Evolutionary conservation across 1,139 yeast species (phyloP).

Genomic region (Petasospora fabianii): DNA sequence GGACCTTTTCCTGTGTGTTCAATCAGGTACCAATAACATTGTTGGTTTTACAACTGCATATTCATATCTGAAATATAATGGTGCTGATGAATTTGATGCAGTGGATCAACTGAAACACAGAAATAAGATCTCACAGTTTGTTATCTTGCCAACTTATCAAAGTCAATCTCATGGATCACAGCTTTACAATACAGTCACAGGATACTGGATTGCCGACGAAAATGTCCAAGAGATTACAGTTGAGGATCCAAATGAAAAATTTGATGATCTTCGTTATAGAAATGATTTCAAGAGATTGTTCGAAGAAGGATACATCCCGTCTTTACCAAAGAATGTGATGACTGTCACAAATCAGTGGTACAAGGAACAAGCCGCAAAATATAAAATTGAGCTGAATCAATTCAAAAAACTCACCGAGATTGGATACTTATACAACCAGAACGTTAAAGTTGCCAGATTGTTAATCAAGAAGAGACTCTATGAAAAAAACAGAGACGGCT

Average conservation of each 20-base stretch:
- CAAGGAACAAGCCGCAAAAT: conserved; percentile 29
- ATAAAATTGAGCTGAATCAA: conserved; percentile 76
- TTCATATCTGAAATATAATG: conserved; percentile 75
- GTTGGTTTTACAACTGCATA: conserved; percentile 84
- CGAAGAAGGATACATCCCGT: conserved; percentile 29
- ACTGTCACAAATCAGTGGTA: conserved; percentile 42
- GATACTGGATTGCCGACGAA: conserved; percentile 51
- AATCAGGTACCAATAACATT: conserved; percentile 35
- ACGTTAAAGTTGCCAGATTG: conserved; percentile 37
- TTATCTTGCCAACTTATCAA: conserved; percentile 79
- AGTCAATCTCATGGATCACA: conserved; percentile 65
- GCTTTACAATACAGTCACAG: conserved; percentile 55
- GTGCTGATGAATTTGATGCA: conserved; percentile 53
- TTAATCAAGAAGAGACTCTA: conserved; percentile 71
- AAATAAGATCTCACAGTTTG: conserved; percentile 82
- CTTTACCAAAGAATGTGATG: conserved; percentile 22
- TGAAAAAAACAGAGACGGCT: conserved; percentile 74
- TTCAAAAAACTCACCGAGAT: conserved; percentile 75
- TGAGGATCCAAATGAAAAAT: conserved; percentile 92
- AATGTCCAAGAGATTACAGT: conserved; percentile 74
- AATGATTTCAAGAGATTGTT: conserved; percentile 62
- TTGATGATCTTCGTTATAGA: conserved; percentile 87
- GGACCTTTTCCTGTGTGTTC: conserved; percentile 46
- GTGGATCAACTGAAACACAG: conserved; percentile 39
- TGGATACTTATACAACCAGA: conserved; percentile 48